Evolutionary conservation across 2,329 filamentous ascomycete species (phyloP), one percentile per base, ranked within the genome.

Genomic region (Epichloe amarillans): DNA sequence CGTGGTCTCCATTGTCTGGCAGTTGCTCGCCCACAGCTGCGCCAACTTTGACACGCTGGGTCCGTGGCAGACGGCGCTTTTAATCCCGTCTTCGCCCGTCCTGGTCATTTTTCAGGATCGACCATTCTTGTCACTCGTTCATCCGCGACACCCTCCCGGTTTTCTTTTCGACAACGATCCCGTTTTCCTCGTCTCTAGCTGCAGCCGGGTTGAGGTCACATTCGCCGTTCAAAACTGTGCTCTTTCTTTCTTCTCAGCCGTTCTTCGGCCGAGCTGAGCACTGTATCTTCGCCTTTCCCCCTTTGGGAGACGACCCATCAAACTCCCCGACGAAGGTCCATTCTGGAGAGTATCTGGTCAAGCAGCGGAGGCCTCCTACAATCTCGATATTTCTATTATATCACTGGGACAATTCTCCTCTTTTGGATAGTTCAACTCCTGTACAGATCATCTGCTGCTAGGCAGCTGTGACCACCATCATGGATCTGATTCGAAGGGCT

Each of bases 401-500:
- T 45, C 30, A 36, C 35, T 5, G n/a, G 19, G 11, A 39, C 21
- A 17, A 38, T 38, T 6, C 5, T 7, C 21, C 4, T 14, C n/a
- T 39, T 21, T 19, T 19, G 15, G 4, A 15, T 14, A 38, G 14
- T n/a, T 26, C 12, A 30, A 41, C 11, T 4, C 14, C 5, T 17
- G 38, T 11, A n/a, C 14, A 21, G 46, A 23, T 17, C 12, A 19
- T 17, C 40, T 38, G 37, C 46, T 35, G 17, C 10, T 23, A 23
- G 40, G 33, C 39, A 46, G 26, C 33, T 39, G 39, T 11, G 15
- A 44, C 40, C 47, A 51, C 57, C 58, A 54, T 58, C 64, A 81
- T 80, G 77, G 77, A 81, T 72, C 65, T 80, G 62, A 70, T 80
- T 60, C 70, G 75, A 60, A 74, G 77, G 62, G 74, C 75, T 56